These are phyloP conservation scores for Circinella minor DNA, from an alignment of 371 early-diverging fungal genomes.

Conservation along the genomic window DNA sequence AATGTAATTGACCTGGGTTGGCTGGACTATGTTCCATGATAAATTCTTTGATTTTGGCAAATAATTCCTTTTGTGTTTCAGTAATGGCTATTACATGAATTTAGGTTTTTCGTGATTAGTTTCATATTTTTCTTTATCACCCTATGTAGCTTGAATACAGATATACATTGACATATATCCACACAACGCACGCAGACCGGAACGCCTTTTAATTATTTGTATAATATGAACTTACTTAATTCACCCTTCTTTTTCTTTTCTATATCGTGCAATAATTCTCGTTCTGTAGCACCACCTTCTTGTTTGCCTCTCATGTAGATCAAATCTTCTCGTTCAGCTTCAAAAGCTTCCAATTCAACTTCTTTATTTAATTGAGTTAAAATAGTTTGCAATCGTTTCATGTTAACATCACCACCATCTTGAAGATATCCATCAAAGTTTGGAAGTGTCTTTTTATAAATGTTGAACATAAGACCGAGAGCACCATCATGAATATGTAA, in stretches of 20 bases:
- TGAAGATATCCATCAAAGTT: conserved; percentile 83
- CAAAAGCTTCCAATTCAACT: conserved; percentile 73
- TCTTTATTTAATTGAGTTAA: conserved; percentile 61
- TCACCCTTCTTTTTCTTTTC: conserved; percentile 47
- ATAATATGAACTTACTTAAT: conserved; percentile 5
- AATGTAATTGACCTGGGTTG: conserved; percentile 41
- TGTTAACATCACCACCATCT: conserved; percentile 77
- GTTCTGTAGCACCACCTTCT: conserved; percentile 45
- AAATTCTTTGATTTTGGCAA: conserved; percentile 60
- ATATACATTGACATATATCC: too few species aligned
- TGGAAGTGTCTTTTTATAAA: conserved; percentile 80
- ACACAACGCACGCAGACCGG: too few species aligned
- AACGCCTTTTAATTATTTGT: not conserved
- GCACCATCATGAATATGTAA: conserved; percentile 97
- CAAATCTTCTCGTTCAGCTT: conserved; percentile 61
- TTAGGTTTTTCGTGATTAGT: not conserved
- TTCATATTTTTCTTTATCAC: not conserved
- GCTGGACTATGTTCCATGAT: conserved; percentile 42
- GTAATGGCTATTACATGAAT: conserved; percentile 56
- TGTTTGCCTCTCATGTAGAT: conserved; percentile 67
- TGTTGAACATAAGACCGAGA: conserved; percentile 82
- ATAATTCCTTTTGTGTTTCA: conserved; percentile 57
- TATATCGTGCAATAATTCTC: conserved; percentile 47
- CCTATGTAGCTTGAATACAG: not conserved
- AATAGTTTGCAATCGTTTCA: conserved; percentile 67